A percentile compares a stretch with the other conserved stretches of the same genome.
Conservation (phyloP, 108 stramenopile genomes). For the Parmales sp. region DNA sequence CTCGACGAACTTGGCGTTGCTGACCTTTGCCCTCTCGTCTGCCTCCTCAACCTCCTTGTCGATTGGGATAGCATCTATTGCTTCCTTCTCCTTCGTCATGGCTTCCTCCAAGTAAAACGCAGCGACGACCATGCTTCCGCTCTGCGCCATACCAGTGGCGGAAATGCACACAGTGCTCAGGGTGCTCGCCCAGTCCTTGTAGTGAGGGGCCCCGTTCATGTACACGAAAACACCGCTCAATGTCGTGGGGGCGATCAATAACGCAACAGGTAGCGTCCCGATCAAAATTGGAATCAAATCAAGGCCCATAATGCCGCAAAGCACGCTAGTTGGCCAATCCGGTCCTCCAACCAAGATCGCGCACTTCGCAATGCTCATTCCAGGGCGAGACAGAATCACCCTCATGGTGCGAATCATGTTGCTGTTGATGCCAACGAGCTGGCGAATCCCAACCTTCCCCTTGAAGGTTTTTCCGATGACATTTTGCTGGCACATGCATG, state of each 20-base stretch:
- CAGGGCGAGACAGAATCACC: slow-evolving; percentile 33
- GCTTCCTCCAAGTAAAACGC: slow-evolving; percentile 45
- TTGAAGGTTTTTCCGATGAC: slow-evolving; percentile 43
- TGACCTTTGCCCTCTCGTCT: slow-evolving; percentile 7
- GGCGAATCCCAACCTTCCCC: slow-evolving; percentile 33
- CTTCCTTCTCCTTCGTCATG: not conserved
- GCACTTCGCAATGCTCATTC: slow-evolving; percentile 41
- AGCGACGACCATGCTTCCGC: slow-evolving; percentile 42
- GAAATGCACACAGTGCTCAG: slow-evolving; percentile 37
- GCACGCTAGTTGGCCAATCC: slow-evolving; percentile 46
- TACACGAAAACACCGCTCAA: slow-evolving; percentile 42
- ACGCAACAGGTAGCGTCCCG: slow-evolving; percentile 42
- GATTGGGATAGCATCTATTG: not conserved
- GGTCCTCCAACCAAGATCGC: slow-evolving; percentile 50
- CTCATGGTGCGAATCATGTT: slow-evolving; percentile 38
- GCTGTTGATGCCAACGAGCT: slow-evolving; percentile 46
- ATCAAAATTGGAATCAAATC: slow-evolving; percentile 39
- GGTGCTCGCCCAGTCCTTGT: slow-evolving; percentile 33
- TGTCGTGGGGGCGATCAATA: slow-evolving; percentile 45
- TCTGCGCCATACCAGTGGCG: slow-evolving; percentile 42
- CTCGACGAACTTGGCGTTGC: not conserved
- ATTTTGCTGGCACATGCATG: slow-evolving; percentile 45
- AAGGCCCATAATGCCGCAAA: slow-evolving; percentile 53
- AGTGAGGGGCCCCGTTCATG: slow-evolving; percentile 27
- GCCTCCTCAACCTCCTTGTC: not conserved